Base-by-base conservation (phyloP, 106 monocot species). In the Platanthera guangdongensis region DNA sequence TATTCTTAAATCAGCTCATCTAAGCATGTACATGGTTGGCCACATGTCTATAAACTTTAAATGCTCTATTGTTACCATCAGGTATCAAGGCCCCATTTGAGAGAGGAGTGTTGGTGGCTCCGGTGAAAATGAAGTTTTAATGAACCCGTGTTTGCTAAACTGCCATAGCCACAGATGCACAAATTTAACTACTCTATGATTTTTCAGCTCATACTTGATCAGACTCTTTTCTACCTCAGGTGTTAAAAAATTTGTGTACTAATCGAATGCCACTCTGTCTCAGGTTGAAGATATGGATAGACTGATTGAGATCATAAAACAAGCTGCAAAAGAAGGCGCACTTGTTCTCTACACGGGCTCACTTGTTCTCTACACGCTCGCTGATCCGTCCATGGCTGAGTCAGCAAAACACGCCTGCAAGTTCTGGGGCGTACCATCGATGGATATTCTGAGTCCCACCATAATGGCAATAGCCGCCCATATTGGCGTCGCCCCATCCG, bases 241-340 rank as follows among this genome's bases (percentile, higher is more conserved):
- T 57, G 57, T 19, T 19, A 19, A 11, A 30, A 39, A 10, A 9
- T 10, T 39, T 4, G 52, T 51, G 51, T 74, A 14, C 9, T 51
- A 52, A 19, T 74, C 28, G 13, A 13, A 72, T 19, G 12, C 21
- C 8, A 19, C 18, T 45, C 21, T 32, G 50, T 79, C 74, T 85
- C 51, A 92, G 95, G 84, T 95, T 60, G 90, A 92, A 73, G 86
- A 90, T 52, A 69, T 80, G 46, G 88, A 88, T 15, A 82, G 84
- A 47, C 75, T 95, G 45, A 48, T 95, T 72, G 92, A 92, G 84
- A 87, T 95, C 55, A 82, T 95, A 68, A 86, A 85, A 67, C 92
- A 95, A 85, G 95, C 95, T 1, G 95, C 90, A 48, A 85, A 85
- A 79, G 92, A 92, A 83, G 86, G 85, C 14, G 95, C 92, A 21